Percentiles rank a stretch among this genome's conserved stretches.
These are phyloP conservation scores for Aspergillus homomorphus DNA, from an alignment of 495 filamentous ascomycete genomes.

Conservation along the genomic window DNA sequence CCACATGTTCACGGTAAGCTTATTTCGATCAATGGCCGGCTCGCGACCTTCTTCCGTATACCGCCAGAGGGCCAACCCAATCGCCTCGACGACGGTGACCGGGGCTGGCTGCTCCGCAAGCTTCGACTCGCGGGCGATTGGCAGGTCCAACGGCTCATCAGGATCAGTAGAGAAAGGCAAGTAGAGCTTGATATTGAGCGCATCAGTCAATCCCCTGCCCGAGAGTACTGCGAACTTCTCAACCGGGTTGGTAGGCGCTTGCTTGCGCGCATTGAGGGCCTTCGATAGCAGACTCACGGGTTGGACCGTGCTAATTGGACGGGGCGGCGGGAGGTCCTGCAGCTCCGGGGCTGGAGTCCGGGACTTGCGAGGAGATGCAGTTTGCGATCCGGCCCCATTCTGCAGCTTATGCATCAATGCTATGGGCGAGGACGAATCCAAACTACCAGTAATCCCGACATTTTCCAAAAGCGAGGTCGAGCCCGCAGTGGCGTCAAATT, in stretches of 20 bases:
- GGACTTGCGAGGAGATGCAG: conserved; percentile 56
- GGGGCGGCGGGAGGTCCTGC: conserved; percentile 82
- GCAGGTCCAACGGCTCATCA: conserved; percentile 69
- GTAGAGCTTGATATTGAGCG: conserved; percentile 82
- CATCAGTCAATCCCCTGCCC: conserved; percentile 78
- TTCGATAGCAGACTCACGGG: conserved; percentile 71
- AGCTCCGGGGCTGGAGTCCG: conserved; percentile 57
- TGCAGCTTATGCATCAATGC: conserved; percentile 45
- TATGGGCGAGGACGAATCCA: conserved; percentile 45
- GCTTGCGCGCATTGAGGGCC: conserved; percentile 73
- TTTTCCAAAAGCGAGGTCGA: conserved; percentile 57
- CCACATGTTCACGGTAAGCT: conserved; percentile 88
- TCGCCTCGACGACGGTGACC: conserved; percentile 84
- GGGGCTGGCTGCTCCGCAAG: conserved; percentile 61
- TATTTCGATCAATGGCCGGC: conserved; percentile 64
- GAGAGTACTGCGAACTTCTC: conserved; percentile 83
- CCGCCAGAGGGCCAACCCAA: conserved; percentile 82
- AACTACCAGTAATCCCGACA: conserved; percentile 42
- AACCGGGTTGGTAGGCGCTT: conserved; percentile 76
- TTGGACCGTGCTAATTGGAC: conserved; percentile 80
- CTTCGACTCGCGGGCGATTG: conserved; percentile 72
- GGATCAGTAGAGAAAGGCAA: conserved; percentile 74
- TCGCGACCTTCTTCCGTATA: conserved; percentile 79
- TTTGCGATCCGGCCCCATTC: conserved; percentile 35
- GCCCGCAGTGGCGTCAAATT: conserved; percentile 63